These are phyloP conservation scores for Xylaria castorea DNA, from an alignment of 495 filamentous ascomycete species.

Conservation along the genomic window DNA sequence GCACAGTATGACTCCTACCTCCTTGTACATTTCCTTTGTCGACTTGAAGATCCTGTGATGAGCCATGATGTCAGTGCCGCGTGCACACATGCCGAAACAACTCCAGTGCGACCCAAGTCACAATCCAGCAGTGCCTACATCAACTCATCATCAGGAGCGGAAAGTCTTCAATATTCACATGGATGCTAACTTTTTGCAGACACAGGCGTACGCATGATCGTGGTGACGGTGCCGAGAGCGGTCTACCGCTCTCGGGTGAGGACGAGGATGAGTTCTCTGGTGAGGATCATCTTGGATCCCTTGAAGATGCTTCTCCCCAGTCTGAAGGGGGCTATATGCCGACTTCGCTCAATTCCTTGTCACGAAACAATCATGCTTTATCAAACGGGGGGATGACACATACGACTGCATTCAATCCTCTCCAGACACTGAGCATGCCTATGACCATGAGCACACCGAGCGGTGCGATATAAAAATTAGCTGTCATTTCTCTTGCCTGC, in stretches of 20 bases:
- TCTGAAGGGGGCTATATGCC: slow-evolving; percentile 62
- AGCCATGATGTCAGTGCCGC: slow-evolving; percentile 46
- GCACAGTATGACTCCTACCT: slow-evolving; percentile 77
- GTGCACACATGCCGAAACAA: slow-evolving; percentile 34
- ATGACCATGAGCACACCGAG: slow-evolving; percentile 60
- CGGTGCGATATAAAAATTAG: slow-evolving; percentile 35
- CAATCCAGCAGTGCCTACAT: slow-evolving; percentile 36
- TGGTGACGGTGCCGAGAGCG: slow-evolving; percentile 72
- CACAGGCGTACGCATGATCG: slow-evolving; percentile 96
- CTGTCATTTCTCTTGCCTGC: slow-evolving; percentile 17
- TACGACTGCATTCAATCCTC: slow-evolving; percentile 51
- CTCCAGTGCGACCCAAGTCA: slow-evolving; percentile 34
- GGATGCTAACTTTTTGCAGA: slow-evolving; percentile 58
- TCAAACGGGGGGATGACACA: slow-evolving; percentile 42
- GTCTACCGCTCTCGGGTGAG: slow-evolving; percentile 70
- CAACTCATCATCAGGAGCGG: slow-evolving; percentile 44
- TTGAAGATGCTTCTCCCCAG: slow-evolving; percentile 76
- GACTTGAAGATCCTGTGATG: slow-evolving; percentile 43
- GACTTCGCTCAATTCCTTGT: slow-evolving; percentile 50
- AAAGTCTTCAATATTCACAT: slow-evolving; percentile 28
- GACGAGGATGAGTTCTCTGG: slow-evolving; percentile 74
- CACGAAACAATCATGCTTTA: slow-evolving; percentile 39
- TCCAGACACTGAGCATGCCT: slow-evolving; percentile 61
- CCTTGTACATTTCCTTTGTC: slow-evolving; percentile 41
- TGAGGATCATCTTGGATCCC: slow-evolving; percentile 74